These are phyloP conservation scores for Triticum dicoccoides DNA, from an alignment of 176 grass and related monocot species.

Conservation along the genomic window DNA sequence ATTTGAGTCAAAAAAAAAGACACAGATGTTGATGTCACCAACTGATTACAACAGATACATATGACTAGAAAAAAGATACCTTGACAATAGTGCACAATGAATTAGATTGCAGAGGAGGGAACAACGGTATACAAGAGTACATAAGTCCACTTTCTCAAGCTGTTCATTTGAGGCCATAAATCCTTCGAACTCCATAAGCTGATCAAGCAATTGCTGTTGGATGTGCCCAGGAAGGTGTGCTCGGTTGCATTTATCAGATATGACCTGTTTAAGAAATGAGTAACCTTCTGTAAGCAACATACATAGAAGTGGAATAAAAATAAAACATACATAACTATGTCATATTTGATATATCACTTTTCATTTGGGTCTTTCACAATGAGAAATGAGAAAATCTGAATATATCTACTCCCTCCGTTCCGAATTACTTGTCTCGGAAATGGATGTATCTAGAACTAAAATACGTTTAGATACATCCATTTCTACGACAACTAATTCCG, in stretches of 20 bases:
- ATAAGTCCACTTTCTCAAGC: constrained; percentile 47
- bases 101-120: constrained; percentile 81
- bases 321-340: not conserved
- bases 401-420: not conserved
- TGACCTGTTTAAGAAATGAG: constrained; percentile 46
- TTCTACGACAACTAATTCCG: too few relatives aligned
- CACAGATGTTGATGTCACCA: not conserved
- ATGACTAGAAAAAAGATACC: constrained; percentile 41
- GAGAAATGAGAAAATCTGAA: not conserved
- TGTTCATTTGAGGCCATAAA: constrained; percentile 50
- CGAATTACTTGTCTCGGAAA: too few relatives aligned
- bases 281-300: not conserved
- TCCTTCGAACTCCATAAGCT: constrained; percentile 71
- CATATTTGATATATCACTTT: not conserved
- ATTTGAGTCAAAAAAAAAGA: not conserved
- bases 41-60: constrained; percentile 1
- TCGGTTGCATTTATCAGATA: constrained; percentile 40
- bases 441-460: too few relatives aligned
- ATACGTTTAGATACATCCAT: too few relatives aligned
- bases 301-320: constrained; percentile 8
- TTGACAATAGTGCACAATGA: constrained; percentile 57
- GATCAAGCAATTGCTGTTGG: constrained; percentile 67
- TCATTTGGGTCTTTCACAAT: not conserved
- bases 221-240: constrained; percentile 70
- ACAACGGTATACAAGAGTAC: constrained; percentile 63